A percentile compares a stretch with the other conserved stretches of the same genome.
Conservation (phyloP, 2,329 filamentous ascomycete genomes). For the Venturiaceae sp. region DNA sequence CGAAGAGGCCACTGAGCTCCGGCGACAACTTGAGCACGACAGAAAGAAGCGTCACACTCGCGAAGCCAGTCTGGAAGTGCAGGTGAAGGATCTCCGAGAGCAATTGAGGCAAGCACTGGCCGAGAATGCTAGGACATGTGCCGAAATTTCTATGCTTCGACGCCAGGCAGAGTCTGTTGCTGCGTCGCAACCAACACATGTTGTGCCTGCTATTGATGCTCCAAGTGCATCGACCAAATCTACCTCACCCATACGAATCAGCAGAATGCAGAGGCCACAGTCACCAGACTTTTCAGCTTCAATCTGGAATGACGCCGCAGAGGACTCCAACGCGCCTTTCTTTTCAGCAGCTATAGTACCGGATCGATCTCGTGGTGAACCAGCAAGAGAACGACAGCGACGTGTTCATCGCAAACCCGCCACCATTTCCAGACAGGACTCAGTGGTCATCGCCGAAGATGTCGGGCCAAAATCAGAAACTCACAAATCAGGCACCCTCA, state of each 20-base stretch:
- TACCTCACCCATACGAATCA: neutral
- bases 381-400: neutral
- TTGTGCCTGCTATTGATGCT: neutral
- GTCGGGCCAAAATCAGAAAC: neutral
- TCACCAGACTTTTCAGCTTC: neutral
- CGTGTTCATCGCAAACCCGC: neutral
- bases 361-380: neutral
- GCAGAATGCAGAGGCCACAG: neutral
- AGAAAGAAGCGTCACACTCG: slow-evolving; percentile 54
- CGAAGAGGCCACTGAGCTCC: slow-evolving; percentile 55
- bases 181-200: neutral
- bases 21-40: slow-evolving; percentile 57
- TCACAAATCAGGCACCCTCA: neutral
- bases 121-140: slow-evolving; percentile 1
- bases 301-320: neutral
- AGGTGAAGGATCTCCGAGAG: slow-evolving; percentile 39
- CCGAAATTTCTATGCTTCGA: slow-evolving; percentile 3
- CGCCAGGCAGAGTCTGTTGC: neutral
- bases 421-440: slow-evolving; percentile 1
- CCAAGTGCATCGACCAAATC: neutral
- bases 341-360: neutral
- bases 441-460: neutral
- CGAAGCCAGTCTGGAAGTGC: slow-evolving; percentile 53
- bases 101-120: slow-evolving; percentile 14
- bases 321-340: neutral